Evolutionary conservation across 345 rosid species (phyloP).

Genomic region (Populus euphratica): DNA sequence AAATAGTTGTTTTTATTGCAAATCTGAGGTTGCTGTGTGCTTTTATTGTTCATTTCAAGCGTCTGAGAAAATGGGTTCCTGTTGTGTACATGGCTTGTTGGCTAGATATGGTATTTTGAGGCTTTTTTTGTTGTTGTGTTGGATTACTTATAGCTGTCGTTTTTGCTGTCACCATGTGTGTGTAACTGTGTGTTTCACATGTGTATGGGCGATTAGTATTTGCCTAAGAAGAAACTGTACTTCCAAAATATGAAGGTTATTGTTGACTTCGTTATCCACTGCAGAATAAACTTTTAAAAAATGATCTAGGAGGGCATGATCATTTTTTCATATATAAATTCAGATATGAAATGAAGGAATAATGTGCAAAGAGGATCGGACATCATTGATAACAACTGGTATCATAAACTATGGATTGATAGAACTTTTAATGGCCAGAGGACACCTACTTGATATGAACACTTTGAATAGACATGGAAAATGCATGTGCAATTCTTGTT

Average conservation of each 20-base stretch:
- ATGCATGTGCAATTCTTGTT: not conserved
- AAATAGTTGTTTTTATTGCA: not conserved
- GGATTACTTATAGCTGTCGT: not conserved
- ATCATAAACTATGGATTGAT: not conserved
- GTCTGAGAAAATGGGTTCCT: slow-evolving; percentile 9
- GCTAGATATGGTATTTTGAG: not conserved
- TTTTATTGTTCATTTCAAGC: not conserved
- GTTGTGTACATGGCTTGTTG: not conserved
- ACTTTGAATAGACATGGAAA: not conserved
- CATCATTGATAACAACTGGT: not conserved
- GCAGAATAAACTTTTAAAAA: not conserved
- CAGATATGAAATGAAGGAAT: not conserved
- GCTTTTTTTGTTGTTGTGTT: not conserved
- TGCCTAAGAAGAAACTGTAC: not conserved
- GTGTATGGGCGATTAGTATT: not conserved
- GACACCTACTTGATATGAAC: not conserved
- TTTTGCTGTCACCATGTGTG: not conserved
- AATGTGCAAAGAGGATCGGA: not conserved
- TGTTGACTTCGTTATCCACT: not conserved
- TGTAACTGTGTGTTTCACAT: not conserved
- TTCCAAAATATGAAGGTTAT: not conserved
- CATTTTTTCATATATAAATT: not conserved
- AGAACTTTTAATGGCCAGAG: not conserved
- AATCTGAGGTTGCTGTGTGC: not conserved
- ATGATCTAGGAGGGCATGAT: not conserved